A percentile compares a stretch with the other conserved stretches of the same genome.
Conservation (phyloP, 2,329 filamentous ascomycete genomes). For the Albifimbria verrucaria region DNA sequence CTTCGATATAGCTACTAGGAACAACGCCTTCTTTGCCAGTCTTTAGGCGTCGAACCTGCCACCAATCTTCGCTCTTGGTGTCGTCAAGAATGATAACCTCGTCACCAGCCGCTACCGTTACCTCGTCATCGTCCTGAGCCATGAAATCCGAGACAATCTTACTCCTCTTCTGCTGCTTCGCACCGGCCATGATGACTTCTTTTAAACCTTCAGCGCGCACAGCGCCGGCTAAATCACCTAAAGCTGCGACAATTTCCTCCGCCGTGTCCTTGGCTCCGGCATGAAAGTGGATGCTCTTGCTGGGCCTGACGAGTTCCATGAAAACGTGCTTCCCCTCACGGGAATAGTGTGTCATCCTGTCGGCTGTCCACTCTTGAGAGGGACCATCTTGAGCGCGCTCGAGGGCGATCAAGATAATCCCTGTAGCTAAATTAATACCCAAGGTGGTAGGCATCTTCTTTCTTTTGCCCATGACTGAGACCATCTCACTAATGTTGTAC, state of each 20-base stretch:
- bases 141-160: slow-evolving; percentile 90
- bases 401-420: slow-evolving; percentile 85
- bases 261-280: slow-evolving; percentile 96
- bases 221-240: slow-evolving; percentile 87
- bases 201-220: slow-evolving; percentile 77
- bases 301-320: slow-evolving; percentile 85
- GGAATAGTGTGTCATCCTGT: slow-evolving; percentile 95
- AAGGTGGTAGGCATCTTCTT: slow-evolving; percentile 98
- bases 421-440: slow-evolving; percentile 87
- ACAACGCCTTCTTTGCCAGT: slow-evolving; percentile 95
- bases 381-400: slow-evolving; percentile 80
- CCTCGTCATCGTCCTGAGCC: slow-evolving; percentile 94
- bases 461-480: slow-evolving; percentile 92
- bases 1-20: slow-evolving; percentile 91
- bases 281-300: slow-evolving; percentile 94
- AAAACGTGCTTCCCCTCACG: slow-evolving; percentile 98
- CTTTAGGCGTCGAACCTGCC: slow-evolving; percentile 87
- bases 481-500: slow-evolving; percentile 97
- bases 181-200: slow-evolving; percentile 80
- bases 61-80: slow-evolving; percentile 94
- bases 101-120: slow-evolving; percentile 84
- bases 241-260: slow-evolving; percentile 81
- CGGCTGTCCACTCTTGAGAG: slow-evolving; percentile 88
- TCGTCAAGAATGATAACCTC: slow-evolving; percentile 91
- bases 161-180: slow-evolving; percentile 68